Evolutionary conservation across 805 yeast species (phyloP).

Genomic region (Metschnikowia baotianmanensis): DNA sequence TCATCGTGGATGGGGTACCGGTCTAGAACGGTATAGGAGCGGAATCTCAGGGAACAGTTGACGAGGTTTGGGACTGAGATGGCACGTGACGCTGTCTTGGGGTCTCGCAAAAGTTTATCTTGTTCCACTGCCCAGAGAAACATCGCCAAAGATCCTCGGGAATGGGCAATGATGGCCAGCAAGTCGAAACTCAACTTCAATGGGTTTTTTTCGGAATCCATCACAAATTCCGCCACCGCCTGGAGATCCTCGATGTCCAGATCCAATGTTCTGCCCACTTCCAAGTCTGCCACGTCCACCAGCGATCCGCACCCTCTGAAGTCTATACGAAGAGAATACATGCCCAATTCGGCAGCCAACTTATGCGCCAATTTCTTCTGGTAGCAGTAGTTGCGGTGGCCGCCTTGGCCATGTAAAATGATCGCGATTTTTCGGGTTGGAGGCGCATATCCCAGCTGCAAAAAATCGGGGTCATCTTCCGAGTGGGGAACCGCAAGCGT

Average conservation of each 20-base stretch:
- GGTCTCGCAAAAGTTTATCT: slow-evolving; percentile 31
- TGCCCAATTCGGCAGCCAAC: slow-evolving; percentile 58
- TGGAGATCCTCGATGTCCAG: slow-evolving; percentile 73
- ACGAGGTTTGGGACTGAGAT: slow-evolving; percentile 61
- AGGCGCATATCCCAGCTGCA: slow-evolving; percentile 31
- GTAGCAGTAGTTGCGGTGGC: slow-evolving; percentile 79
- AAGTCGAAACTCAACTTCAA: slow-evolving; percentile 45
- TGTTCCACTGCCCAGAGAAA: slow-evolving; percentile 63
- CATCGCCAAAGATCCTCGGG: slow-evolving; percentile 77
- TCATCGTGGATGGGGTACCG: slow-evolving; percentile 30
- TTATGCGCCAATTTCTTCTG: slow-evolving; percentile 59
- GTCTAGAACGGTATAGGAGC: slow-evolving; percentile 45
- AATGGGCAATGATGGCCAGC: slow-evolving; percentile 68
- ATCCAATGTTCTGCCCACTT: slow-evolving; percentile 52
- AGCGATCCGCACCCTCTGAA: slow-evolving; percentile 86
- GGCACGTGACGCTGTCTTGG: slow-evolving; percentile 26
- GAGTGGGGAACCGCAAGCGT: slow-evolving; percentile 40
- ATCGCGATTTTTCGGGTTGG: slow-evolving; percentile 53
- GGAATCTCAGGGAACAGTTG: slow-evolving; percentile 72
- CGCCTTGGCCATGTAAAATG: slow-evolving; percentile 80
- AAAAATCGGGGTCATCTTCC: slow-evolving; percentile 23
- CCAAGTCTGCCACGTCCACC: slow-evolving; percentile 41
- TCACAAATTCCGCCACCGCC: slow-evolving; percentile 29
- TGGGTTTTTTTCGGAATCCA: slow-evolving; percentile 30
- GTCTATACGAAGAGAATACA: slow-evolving; percentile 72